These are phyloP conservation scores for Withania somnifera DNA, from an alignment of 305 asterid genomes.

Conservation along the genomic window DNA sequence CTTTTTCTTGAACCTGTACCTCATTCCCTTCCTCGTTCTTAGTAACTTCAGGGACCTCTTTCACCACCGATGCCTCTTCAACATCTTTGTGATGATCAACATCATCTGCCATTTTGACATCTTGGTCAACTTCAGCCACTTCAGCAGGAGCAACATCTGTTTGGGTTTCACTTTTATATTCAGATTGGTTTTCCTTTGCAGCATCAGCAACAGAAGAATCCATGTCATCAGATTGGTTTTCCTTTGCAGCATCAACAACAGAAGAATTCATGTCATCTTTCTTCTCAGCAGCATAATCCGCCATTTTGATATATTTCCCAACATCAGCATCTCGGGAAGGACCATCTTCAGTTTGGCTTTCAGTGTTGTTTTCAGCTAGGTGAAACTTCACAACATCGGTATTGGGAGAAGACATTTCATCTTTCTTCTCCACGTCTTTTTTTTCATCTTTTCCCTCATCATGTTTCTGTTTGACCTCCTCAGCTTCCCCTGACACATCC, in stretches of 20 bases:
- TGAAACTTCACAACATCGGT: too few species aligned
- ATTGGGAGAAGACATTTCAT: too few species aligned
- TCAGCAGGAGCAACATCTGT: too few species aligned
- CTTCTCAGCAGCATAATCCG: not conserved
- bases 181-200: too few species aligned
- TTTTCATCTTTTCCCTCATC: too few species aligned
- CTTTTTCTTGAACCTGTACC: not conserved
- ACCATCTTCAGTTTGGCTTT: constrained; percentile 5
- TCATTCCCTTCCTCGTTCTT: not conserved
- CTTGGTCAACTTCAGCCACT: constrained; percentile 9
- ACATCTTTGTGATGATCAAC: not conserved
- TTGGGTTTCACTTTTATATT: too few species aligned
- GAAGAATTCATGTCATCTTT: not conserved
- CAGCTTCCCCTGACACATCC: constrained; percentile 6
- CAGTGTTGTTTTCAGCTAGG: too few species aligned
- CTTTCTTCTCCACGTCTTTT: too few species aligned
- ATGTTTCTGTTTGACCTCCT: constrained; percentile 2
- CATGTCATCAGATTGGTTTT: too few species aligned
- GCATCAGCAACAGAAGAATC: not conserved
- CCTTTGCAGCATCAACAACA: not conserved
- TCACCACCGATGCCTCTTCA: constrained; percentile 1
- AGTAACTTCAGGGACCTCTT: constrained; percentile 10
- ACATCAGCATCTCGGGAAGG: not conserved
- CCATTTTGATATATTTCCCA: not conserved
- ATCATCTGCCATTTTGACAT: not conserved